Evolutionary conservation across 2,329 filamentous ascomycete species (phyloP).

Genomic region (Pyrenophora graminea): DNA sequence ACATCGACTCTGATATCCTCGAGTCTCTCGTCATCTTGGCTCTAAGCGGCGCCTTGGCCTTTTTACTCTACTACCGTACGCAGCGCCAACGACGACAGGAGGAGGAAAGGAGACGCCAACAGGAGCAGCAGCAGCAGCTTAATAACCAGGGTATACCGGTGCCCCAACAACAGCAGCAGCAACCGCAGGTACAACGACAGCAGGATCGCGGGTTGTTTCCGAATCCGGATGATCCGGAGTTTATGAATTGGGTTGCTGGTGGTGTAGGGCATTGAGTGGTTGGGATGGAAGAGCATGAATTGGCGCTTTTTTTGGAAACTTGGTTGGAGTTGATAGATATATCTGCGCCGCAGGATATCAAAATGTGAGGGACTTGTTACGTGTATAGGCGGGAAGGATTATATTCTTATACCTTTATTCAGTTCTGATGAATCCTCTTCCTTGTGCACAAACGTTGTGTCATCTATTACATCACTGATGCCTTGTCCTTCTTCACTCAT

Average conservation of each 20-base stretch:
- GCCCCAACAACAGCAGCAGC: constrained; percentile 25
- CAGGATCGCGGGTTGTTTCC: constrained; percentile 65
- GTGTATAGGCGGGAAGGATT: too few relatives aligned
- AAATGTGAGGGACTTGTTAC: too few relatives aligned
- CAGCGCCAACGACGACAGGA: constrained; percentile 59
- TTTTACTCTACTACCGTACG: constrained; percentile 79
- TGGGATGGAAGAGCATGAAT: too few relatives aligned
- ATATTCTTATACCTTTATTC: too few relatives aligned
- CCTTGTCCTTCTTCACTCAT: too few relatives aligned
- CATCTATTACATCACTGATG: too few relatives aligned
- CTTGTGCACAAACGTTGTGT: too few relatives aligned
- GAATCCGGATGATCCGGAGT: constrained; percentile 68
- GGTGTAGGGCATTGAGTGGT: constrained; percentile 64
- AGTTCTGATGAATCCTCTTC: too few relatives aligned
- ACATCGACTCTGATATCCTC: constrained; percentile 76
- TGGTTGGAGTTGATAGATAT: too few relatives aligned
- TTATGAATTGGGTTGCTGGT: constrained; percentile 69
- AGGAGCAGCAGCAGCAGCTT: constrained; percentile 41
- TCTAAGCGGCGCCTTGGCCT: constrained; percentile 72
- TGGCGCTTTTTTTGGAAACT: too few relatives aligned
- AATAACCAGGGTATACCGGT: constrained; percentile 16
- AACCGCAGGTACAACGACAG: constrained; percentile 27
- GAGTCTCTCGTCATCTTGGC: constrained; percentile 85
- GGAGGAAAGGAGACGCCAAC: constrained; percentile 42
- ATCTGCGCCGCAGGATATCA: too few relatives aligned